Percentiles rank a stretch among this genome's conserved stretches.
These are phyloP conservation scores for Suillus paluster DNA, from an alignment of 768 basidiomycete genomes.

Conservation along the genomic window DNA sequence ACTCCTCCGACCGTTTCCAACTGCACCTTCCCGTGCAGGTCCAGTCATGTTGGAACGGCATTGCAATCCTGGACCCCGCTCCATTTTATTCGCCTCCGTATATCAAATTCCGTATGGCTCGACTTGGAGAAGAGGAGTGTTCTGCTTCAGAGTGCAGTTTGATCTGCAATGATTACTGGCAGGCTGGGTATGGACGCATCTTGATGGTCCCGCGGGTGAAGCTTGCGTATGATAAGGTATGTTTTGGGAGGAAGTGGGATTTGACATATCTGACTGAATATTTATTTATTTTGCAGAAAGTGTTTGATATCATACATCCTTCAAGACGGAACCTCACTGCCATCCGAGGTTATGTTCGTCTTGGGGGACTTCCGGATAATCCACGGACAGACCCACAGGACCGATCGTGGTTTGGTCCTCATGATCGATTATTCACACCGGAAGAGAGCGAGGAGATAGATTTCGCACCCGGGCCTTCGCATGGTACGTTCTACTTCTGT, in stretches of 20 bases:
- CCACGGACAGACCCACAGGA: slow-evolving; percentile 97
- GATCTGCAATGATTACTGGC: slow-evolving; percentile 99
- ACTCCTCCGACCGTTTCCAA: slow-evolving; percentile 83
- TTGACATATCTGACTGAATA: slow-evolving; percentile 6
- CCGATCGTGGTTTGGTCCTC: slow-evolving; percentile 96
- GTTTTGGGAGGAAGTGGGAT: slow-evolving; percentile 23
- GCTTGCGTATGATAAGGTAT: slow-evolving; percentile 88
- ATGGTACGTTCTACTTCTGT: slow-evolving; percentile 55
- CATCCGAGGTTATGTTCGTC: slow-evolving; percentile 88
- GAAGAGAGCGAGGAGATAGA: slow-evolving; percentile 82
- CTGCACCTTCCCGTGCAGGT: slow-evolving; percentile 93
- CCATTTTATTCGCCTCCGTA: slow-evolving; percentile 93
- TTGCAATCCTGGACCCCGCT: slow-evolving; percentile 93
- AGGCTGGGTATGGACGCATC: slow-evolving; percentile 93
- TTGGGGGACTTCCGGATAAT: slow-evolving; percentile 98
- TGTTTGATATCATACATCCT: slow-evolving; percentile 95
- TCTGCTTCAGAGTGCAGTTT: slow-evolving; percentile 95
- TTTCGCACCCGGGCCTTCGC: slow-evolving; percentile 81
- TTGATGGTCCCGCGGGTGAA: slow-evolving; percentile 98
- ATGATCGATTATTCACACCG: slow-evolving; percentile 89
- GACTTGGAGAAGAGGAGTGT: slow-evolving; percentile 86
- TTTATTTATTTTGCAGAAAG: slow-evolving; percentile 58
- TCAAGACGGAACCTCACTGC: slow-evolving; percentile 89
- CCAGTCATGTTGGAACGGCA: slow-evolving; percentile 98
- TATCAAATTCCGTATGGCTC: slow-evolving; percentile 95